phyloP scores from a whole-genome alignment of 2,329 filamentous ascomycete genomes.

The Trichoderma sp. region DNA sequence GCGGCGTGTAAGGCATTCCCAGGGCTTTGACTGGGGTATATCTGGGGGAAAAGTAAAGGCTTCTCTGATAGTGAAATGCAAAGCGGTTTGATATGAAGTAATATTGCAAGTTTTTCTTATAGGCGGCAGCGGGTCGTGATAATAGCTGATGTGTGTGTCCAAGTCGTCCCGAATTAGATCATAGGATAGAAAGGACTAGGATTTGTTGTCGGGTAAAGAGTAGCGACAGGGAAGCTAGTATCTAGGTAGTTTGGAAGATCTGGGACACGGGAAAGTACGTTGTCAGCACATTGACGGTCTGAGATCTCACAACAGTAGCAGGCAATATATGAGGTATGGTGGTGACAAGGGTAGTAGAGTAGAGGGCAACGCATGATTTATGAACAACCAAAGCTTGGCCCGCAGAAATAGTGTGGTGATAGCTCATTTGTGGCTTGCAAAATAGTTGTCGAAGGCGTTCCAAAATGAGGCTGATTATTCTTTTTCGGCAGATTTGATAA shows the following conservation, averaged over 20 bases:
- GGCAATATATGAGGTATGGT: neutral
- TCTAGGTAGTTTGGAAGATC: conserved; percentile 12
- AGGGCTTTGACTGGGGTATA: conserved; percentile 30
- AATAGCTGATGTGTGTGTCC: conserved; percentile 1
- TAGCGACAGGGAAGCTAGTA: conserved; percentile 22
- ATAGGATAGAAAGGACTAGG: conserved; percentile 17
- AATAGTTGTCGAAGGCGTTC: neutral
- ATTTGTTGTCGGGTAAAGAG: conserved; percentile 11
- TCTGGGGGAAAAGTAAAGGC: neutral
- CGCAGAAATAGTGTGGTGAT: neutral
- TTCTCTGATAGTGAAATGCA: conserved; percentile 4
- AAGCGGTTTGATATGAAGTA: neutral
- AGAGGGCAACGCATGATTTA: conserved; percentile 16
- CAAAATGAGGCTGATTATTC: neutral
- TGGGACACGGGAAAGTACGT: conserved; percentile 25
- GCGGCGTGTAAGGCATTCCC: conserved; percentile 88
- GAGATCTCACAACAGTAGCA: neutral
- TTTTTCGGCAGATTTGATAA: neutral
- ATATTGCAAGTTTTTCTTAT: conserved; percentile 10
- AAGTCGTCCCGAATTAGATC: conserved; percentile 19
- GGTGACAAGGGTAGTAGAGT: neutral
- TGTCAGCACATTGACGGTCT: conserved; percentile 25
- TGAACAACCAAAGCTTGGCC: conserved; percentile 1
- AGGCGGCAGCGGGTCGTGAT: neutral
- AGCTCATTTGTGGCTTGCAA: neutral